Percentiles rank a stretch among this genome's conserved stretches.
phyloP scores from a whole-genome alignment of 306 rosid species.

The Leucaena leucocephala region DNA sequence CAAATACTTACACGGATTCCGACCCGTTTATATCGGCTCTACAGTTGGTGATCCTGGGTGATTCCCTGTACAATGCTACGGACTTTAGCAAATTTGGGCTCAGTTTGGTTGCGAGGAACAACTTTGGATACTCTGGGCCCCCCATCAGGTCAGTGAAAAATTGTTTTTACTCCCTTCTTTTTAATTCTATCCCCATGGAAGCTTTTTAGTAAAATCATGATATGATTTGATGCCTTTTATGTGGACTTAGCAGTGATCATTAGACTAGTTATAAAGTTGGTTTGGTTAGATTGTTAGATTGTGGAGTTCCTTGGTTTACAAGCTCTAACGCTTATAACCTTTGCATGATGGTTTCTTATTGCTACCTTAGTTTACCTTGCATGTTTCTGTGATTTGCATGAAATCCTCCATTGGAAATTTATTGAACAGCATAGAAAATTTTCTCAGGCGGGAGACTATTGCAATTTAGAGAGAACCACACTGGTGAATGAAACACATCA shows the following conservation, averaged over 20 bases:
- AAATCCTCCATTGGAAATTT: background rate
- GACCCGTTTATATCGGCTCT: conserved; percentile 90
- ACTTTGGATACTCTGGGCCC: conserved; percentile 73
- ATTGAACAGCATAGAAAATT: background rate
- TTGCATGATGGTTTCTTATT: background rate
- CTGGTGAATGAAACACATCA: conserved; percentile 19
- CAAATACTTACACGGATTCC: conserved; percentile 70
- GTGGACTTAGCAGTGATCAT: background rate
- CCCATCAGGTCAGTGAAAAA: conserved; percentile 54
- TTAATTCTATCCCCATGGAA: background rate
- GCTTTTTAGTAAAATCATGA: background rate
- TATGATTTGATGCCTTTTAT: background rate
- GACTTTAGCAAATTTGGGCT: conserved; percentile 54
- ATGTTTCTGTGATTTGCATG: background rate
- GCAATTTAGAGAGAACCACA: conserved; percentile 1
- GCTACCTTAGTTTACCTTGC: background rate
- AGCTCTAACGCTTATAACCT: background rate
- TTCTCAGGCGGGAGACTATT: background rate
- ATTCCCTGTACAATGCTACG: conserved; percentile 73
- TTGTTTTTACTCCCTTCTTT: background rate
- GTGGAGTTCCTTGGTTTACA: background rate
- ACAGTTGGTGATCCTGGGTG: conserved; percentile 61
- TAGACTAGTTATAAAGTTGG: background rate
- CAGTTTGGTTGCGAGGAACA: conserved; percentile 59
- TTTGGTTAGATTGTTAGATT: conserved; percentile 7